Base-by-base conservation (phyloP, 345 rosid genomes). In the Microcos paniculata region DNA sequence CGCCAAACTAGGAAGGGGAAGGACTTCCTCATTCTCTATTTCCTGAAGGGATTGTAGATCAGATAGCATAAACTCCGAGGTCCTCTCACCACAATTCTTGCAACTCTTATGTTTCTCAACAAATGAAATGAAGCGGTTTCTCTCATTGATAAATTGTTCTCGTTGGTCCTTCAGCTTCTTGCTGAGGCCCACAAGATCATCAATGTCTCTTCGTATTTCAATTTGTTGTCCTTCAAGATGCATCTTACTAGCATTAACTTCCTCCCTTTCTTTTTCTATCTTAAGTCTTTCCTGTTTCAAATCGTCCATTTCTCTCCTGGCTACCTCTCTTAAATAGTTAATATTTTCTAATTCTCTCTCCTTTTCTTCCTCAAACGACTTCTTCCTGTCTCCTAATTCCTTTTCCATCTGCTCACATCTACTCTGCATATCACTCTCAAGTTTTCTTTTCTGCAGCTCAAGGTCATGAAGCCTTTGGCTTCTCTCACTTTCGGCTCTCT, bases 291-390 rank as follows among this genome's bases (percentile, higher is more conserved):
- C 97, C 42, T 61, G 79, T 84, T 88, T 90, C 94, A 88, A 33
- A 24, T 96, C 99, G 33, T 88, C 88, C 97, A 93, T 96, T 82
- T 92, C 97, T 79, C 90, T 90, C 79, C 90, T 87, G 62, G 95
- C 94, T 73, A 91, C 78, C 45, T 91, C 98, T 80, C 97, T 90
- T 72, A 89, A 74, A 88, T 86, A 85, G 66, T 85, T 90, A 46
- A 93, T 88, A 77, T 93, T 96, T 73, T 81, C 81, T 65, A 90
- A 23, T 77, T 91, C 97, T 78, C 87, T 87, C 86, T 89, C 94
- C 62, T 82, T 96, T 84, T 93, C 97, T 81, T 93, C 97, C 74
- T 92, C 98, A 75, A 96, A 91, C 53, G 59, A 51, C 78, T 83
- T 90, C 71, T 85, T 84, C 80, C 80, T 90, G 51, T 82, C 84